Base-by-base conservation (phyloP, 805 yeast genomes). In the Wickerhamiella sergipiensis region DNA sequence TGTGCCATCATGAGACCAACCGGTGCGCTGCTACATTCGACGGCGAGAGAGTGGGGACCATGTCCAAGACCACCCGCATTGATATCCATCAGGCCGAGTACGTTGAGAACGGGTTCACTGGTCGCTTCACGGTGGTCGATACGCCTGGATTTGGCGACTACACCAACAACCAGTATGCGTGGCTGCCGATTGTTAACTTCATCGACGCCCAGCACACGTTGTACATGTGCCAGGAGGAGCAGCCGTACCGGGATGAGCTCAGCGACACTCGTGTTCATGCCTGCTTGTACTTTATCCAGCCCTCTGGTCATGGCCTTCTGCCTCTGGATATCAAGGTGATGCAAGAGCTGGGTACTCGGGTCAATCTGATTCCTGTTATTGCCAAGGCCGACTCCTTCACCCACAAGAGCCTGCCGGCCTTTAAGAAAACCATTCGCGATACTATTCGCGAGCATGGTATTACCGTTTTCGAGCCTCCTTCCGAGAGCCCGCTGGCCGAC, bases 171-270 rank as follows among this genome's bases (percentile, higher is more conserved):
- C 68, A 70, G 50, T 77, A 73, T 57, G 73, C 82, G 42, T 83
- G 87, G 85, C 72, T 72, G 47, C 83, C 86, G 9, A 69, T 85
- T 48, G 76, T 78, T 17, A 77, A 80, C 58, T 87, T 77, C 66
- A 79, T 89, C 55, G 95, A 88, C 66, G 94, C 86, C 64, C 96
- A 88, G 70, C 92, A 86, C 63, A 88, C 83, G 61, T 75, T 83
- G 22, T 87, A 70, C 65, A 83, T 88, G 90, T 84, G 84, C 65
- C 95, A 85, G 66, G 96, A 88, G 64, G 92, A 87, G 63, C 97
- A 89, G 69, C 97, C 97, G 33, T 67, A 65, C 48, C 79, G 97
- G 67, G 53, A 50, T 1, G 39, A 48, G 45, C 46, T 64, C 10
- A 68, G 68, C 42, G 97, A 89, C 68, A 70, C 86, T 56, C 78